Percentiles rank a stretch among this genome's conserved stretches.
These are phyloP conservation scores for Coemansia sp. DNA, from an alignment of 192 early-diverging fungal genomes.

Conservation along the genomic window DNA sequence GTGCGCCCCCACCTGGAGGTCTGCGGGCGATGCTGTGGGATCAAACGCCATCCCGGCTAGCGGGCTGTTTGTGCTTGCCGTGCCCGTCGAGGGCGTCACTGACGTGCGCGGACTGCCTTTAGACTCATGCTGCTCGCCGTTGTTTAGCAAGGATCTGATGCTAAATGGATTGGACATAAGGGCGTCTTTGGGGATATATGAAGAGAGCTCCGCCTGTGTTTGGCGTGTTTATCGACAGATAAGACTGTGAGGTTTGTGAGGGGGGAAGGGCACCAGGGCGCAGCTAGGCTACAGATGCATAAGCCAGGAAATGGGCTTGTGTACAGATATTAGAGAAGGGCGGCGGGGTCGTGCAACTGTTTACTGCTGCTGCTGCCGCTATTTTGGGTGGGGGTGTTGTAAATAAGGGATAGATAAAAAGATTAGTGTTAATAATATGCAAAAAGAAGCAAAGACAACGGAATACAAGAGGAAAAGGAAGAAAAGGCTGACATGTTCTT, in stretches of 20 bases:
- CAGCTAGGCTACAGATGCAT: slow-evolving; percentile 1
- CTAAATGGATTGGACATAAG: slow-evolving; percentile 9
- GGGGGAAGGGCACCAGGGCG: background rate
- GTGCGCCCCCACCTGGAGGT: background rate
- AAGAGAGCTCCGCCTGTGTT: background rate
- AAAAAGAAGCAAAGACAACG: background rate
- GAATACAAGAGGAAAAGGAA: background rate
- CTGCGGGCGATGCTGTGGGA: slow-evolving; percentile 5
- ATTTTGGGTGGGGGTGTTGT: background rate
- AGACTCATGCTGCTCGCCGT: slow-evolving; percentile 1
- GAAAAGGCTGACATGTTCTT: background rate
- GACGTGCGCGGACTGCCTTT: slow-evolving; percentile 5
- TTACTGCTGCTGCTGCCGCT: background rate
- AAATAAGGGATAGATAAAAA: background rate
- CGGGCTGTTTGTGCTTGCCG: slow-evolving; percentile 8
- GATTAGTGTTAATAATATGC: slow-evolving; percentile 1
- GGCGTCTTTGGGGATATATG: background rate
- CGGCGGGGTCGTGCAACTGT: background rate
- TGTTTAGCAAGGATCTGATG: slow-evolving; percentile 13
- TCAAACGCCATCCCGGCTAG: background rate
- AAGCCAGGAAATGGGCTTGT: background rate
- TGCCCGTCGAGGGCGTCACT: slow-evolving; percentile 8
- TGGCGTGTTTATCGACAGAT: no score
- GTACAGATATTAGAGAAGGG: background rate
- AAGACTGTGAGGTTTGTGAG: background rate